Conservation (phyloP, 1,284 basidiomycete genomes). For the Apiotrichum gracile region DNA sequence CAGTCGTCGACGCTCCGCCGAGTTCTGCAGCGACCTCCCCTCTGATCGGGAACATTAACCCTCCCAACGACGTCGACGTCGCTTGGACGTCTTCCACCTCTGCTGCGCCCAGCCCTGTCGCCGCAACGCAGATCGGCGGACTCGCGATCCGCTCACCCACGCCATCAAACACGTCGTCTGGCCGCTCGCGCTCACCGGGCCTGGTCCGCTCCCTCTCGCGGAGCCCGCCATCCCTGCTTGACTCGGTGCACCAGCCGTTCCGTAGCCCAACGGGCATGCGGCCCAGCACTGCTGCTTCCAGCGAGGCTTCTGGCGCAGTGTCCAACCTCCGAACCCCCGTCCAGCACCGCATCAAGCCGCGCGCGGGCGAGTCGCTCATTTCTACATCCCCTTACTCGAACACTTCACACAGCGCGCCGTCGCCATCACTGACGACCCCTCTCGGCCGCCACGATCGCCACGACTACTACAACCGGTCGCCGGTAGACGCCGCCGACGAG, state of each 20-base stretch:
- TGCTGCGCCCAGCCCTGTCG: neutral
- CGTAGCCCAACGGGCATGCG: slow-evolving; percentile 2
- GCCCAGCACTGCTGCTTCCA: slow-evolving; percentile 18
- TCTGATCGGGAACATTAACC: no score
- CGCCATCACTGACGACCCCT: neutral
- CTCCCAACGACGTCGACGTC: no score
- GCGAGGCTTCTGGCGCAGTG: slow-evolving; percentile 6
- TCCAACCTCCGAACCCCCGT: slow-evolving; percentile 9
- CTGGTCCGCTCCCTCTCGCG: slow-evolving; percentile 12
- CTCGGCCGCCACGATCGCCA: neutral
- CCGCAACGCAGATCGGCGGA: no score
- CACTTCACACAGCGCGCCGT: neutral
- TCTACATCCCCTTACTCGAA: neutral
- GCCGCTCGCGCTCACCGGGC: slow-evolving; percentile 9
- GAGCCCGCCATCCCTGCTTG: slow-evolving; percentile 15
- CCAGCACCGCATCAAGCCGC: neutral
- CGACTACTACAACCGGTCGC: neutral
- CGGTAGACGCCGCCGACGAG: slow-evolving; percentile 56
- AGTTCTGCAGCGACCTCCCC: no score
- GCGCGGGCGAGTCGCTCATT: neutral
- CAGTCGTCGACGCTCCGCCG: no score
- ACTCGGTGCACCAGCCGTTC: slow-evolving; percentile 14
- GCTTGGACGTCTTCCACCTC: neutral
- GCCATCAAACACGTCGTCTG: neutral
- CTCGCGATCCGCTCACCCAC: neutral